Evolutionary conservation across 176 grass and related monocot genomes (phyloP).

Genomic region (Tuctoria greenei): DNA sequence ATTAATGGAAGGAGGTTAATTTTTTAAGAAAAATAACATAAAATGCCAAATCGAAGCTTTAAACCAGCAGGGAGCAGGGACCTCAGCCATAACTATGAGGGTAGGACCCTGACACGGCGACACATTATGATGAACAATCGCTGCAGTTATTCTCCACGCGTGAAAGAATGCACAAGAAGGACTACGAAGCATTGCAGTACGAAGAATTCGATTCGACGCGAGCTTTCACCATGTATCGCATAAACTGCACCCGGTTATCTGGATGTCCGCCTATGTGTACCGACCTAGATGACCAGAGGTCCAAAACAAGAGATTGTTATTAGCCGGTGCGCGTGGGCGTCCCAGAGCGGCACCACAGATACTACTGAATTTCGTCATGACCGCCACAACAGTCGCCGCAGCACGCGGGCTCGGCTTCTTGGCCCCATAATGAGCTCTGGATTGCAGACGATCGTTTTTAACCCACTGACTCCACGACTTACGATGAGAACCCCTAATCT

Average conservation of each 20-base stretch:
- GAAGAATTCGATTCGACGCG: not conserved
- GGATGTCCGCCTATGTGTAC: not conserved
- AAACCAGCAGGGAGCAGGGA: too few relatives aligned
- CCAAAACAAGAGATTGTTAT: not conserved
- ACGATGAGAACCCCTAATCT: not conserved
- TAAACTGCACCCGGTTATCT: not conserved
- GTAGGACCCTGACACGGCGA: not conserved
- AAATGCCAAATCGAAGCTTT: too few relatives aligned
- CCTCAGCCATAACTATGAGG: too few relatives aligned
- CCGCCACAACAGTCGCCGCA: not conserved
- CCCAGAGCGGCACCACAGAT: not conserved
- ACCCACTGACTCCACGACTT: not conserved
- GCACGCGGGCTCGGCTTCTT: not conserved
- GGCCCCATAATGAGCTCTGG: constrained; percentile 33
- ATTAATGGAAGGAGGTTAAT: too few relatives aligned
- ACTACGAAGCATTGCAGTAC: not conserved
- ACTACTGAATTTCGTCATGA: not conserved
- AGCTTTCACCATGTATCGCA: not conserved
- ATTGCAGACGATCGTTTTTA: not conserved
- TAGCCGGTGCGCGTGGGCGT: not conserved
- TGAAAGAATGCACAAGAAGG: not conserved
- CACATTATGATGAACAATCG: not conserved
- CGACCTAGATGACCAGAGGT: not conserved
- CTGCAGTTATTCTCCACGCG: too few relatives aligned
- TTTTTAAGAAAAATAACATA: too few relatives aligned